Evolutionary conservation across 148 eudicot species (phyloP).

Genomic region (Chenopodium album): DNA sequence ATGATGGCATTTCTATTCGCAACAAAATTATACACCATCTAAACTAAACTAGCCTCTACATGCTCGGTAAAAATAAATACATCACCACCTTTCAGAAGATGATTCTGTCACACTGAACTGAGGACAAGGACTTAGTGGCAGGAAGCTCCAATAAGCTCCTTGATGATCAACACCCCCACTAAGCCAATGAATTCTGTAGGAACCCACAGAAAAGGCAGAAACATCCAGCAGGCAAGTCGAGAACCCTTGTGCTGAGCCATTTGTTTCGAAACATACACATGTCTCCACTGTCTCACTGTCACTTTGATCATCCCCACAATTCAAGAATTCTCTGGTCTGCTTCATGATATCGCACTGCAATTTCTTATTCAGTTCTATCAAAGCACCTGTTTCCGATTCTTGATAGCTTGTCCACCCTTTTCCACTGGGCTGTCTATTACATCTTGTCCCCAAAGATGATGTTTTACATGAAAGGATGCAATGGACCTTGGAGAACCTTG

Average conservation of each 20-base stretch:
- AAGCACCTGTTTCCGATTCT: constrained; percentile 46
- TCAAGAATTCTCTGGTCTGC: constrained; percentile 23
- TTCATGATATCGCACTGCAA: constrained; percentile 43
- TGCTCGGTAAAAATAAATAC: background rate
- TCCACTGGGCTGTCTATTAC: constrained; percentile 19
- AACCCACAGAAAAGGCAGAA: constrained; percentile 65
- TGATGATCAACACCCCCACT: constrained; percentile 53
- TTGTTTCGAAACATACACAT: constrained; percentile 49
- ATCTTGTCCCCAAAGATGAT: constrained; percentile 26
- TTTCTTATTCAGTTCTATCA: constrained; percentile 50
- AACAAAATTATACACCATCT: no score
- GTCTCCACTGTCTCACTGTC: constrained; percentile 33
- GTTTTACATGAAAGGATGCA: constrained; percentile 62
- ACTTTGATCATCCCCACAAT: constrained; percentile 15
- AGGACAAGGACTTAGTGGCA: constrained; percentile 55
- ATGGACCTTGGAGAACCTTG: constrained; percentile 44
- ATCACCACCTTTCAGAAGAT: background rate
- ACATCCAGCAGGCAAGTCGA: constrained; percentile 77
- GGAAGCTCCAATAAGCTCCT: constrained; percentile 69
- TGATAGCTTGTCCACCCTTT: constrained; percentile 29
- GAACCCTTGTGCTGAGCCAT: constrained; percentile 67
- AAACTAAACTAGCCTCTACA: background rate
- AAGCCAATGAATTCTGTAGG: constrained; percentile 65
- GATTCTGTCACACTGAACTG: constrained; percentile 40
- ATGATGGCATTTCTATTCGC: background rate